These are phyloP conservation scores for Cucurbita argyrosperma DNA, from an alignment of 306 rosid genomes.

Conservation along the genomic window DNA sequence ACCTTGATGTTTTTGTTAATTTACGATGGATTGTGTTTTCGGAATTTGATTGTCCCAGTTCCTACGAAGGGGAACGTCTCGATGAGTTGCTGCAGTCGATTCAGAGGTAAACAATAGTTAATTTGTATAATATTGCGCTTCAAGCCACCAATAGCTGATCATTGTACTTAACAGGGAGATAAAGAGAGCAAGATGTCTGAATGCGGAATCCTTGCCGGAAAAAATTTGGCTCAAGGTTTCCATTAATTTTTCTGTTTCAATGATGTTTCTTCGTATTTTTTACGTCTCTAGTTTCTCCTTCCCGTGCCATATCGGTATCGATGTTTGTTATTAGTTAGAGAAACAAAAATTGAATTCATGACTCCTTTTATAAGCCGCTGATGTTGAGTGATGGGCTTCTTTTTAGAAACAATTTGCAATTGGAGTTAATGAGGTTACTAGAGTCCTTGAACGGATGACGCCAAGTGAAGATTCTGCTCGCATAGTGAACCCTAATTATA, in stretches of 20 bases:
- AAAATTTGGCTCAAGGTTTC: slow-evolving; percentile 68
- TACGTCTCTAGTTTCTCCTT: not conserved
- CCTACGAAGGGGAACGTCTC: slow-evolving; percentile 45
- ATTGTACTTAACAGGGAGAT: slow-evolving; percentile 28
- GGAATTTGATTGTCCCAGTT: slow-evolving; percentile 18
- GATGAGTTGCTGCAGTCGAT: slow-evolving; percentile 38
- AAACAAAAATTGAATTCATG: too few species aligned
- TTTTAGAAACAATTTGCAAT: slow-evolving; percentile 63
- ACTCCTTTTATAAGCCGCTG: not conserved
- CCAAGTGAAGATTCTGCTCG: slow-evolving; percentile 18
- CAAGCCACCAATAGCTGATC: not conserved
- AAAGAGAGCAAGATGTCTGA: slow-evolving; percentile 26
- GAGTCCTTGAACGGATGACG: slow-evolving; percentile 70
- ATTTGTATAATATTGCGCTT: not conserved
- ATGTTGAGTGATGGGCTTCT: not conserved
- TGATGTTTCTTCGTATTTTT: not conserved
- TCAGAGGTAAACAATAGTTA: slow-evolving; percentile 19
- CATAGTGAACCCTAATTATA: slow-evolving; percentile 4
- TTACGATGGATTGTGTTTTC: not conserved
- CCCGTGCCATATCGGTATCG: not conserved
- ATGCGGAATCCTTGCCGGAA: slow-evolving; percentile 48
- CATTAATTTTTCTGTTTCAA: not conserved
- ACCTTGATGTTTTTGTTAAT: not conserved
- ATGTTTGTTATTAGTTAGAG: not conserved
- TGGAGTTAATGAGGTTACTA: slow-evolving; percentile 76